Base-by-base conservation (phyloP, 2,329 filamentous ascomycete genomes). In the Graphilbum sp. region DNA sequence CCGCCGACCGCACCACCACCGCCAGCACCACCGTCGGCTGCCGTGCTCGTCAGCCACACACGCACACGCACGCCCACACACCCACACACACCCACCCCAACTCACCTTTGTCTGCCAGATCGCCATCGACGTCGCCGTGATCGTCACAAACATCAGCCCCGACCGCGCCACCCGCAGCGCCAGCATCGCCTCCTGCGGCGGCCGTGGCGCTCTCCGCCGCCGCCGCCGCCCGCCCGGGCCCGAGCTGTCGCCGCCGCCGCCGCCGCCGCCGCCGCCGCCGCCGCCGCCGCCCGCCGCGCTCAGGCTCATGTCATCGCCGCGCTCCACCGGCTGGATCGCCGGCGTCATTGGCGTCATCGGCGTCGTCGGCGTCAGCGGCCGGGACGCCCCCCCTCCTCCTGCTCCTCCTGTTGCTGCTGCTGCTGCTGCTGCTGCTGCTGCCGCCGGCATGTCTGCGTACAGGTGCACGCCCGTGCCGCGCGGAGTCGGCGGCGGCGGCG, bases 91-190 rank as follows among this genome's bases (percentile, higher is more conserved):
- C 8, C 6, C 27, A 6, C 5, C 5, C 27, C 11, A 11, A 11
- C 21, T 20, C 67, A 86, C 85, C 70, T 88, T 88, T 39, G 84
- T 88, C 61, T 98, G 90, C 90, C 90, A 98, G 47, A 98, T 69
- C n/a, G 82, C 85, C 55, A 98, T 74, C 12, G 82, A 81, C 2
- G 82, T 82, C 5, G 72, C 63, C 1, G 88, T 95, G 52, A 95
- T 84, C 34, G 85, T 85, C 37, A 83, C 83, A 59, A 98, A 95
- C 44, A 75, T 62, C 50, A 87, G 79, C 31, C 87, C 87, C 40
- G 72, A 78, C 33, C 87, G 75, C 2, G 87, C 82, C 31, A 86
- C 72, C 45, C 76, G 75, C 38, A 94, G 63, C 7, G 82, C 81
- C 44, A 84, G 61, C 39, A 95, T 74, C 18, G 69, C 72, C 52